Base-by-base conservation (phyloP, 2,329 filamentous ascomycete species). In the Colletotrichum karsti region DNA sequence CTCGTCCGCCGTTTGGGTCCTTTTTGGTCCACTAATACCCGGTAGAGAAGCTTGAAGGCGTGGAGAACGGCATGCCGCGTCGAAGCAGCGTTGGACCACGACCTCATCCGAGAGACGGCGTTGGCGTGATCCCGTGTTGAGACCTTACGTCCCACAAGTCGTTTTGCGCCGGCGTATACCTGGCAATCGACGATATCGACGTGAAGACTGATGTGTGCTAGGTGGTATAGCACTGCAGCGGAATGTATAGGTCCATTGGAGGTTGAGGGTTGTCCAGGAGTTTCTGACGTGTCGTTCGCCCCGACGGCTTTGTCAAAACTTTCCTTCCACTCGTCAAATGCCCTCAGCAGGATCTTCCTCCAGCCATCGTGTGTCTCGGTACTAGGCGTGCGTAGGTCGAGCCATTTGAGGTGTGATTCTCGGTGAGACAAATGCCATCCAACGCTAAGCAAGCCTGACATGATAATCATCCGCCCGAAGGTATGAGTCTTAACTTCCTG, bases 341-440 rank as follows among this genome's bases (percentile, higher is more conserved):
- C 93, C 53, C 88, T 86, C 1, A 94, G 89, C 2, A 97, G 82
- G 48, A 92, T 89, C 51, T 90, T 89, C 64, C 92, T 90, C 94
- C 94, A 97, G 71, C 91, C 92, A 63, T 94, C 92, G 46, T 92
- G 87, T 4, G 78, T 80, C 46, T 75, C 91, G 83, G 55, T 89
- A 83, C 69, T 92, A 78, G 65, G 89, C 80, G 78, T 87, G 79
- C 88, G 87, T 2, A 93, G 88, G 37, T 88, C 93, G 0, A 97
- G 85, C 70, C 93, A 95, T 72, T 90, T 93, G 28, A 96, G 88
- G 78, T 97, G 93, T 4, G 95, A 88, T 76, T 97, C 94, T 73
- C 93, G 88, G 78, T 95, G 93, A 72, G 93, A 93, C 82, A 97
- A 90, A 74, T 97, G 94, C 94, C 93, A 97, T 68, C 92, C 94